Evolutionary conservation across 2,329 filamentous ascomycete genomes (phyloP), one percentile per base, ranked within the genome.

Genomic region (Cercospora beticola): DNA sequence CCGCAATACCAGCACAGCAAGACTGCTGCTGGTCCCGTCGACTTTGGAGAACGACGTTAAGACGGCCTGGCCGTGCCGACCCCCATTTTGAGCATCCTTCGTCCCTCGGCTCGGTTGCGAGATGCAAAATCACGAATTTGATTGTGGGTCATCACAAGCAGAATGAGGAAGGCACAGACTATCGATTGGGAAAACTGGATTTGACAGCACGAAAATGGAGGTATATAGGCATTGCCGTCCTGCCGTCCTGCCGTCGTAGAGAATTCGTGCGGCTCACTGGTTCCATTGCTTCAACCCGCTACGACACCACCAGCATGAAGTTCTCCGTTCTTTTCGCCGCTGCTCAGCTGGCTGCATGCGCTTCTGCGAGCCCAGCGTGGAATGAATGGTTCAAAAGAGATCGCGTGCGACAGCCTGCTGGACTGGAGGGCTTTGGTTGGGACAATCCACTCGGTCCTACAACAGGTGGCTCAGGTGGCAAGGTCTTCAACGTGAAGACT

Each of bases 391-490:
- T 26, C 21, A 36, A 43, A 8, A 40, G 30, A 43, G 31, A 40
- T 33, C 9, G 40, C 21, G 23, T 30, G 3, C 40, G 18, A 9
- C 58, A 61, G 21, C 58, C 58, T 40, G 33, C 33, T 61, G 63
- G 63, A 9, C 49, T 68, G 16, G 65, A 68, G 64, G 73, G 74
- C 33, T 75, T 70, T 56, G 74, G 68, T 12, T 71, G 72, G 33
- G 68, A 72, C 40, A 75, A 75, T 46, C 73, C 73, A 14, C 67
- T 74, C 16, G 72, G 73, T 23, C 67, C 78, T 57, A 82, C 81
- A 10, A 80, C 78, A 26, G 81, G 80, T 67, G 81, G 81, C 68
- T 75, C 74, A 64, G 78, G 79, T 14, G 78, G 79, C 10, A 74
- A 73, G 36, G 76, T 75, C 18, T 75, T 79, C 63, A 77, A 76